A percentile compares a stretch with the other conserved stretches of the same genome.
Evolutionary conservation across 202 grass and related monocot species (phyloP).

Genomic region (Cymbopogon flexuosus): DNA sequence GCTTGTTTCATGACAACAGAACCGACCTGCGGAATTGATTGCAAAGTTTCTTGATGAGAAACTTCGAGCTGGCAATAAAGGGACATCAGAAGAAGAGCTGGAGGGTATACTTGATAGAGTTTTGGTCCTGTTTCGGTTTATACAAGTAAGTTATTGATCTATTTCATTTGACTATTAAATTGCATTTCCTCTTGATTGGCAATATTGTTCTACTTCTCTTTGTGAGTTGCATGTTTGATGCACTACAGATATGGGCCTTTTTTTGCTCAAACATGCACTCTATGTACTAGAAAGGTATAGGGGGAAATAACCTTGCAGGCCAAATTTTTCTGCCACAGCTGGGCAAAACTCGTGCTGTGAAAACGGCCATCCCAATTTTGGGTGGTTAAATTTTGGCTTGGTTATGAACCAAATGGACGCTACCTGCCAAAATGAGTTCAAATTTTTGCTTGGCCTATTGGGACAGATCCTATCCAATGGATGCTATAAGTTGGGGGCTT

Average conservation of each 20-base stretch:
- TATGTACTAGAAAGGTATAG: background rate
- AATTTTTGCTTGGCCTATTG: background rate
- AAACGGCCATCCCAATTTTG: background rate
- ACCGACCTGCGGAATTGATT: conserved; percentile 96
- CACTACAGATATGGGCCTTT: background rate
- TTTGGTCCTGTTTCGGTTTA: conserved; percentile 96
- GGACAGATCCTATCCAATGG: background rate
- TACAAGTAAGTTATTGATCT: conserved; percentile 69
- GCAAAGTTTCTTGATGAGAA: conserved; percentile 99
- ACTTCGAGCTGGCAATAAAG: conserved; percentile 98
- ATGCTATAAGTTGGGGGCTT: background rate
- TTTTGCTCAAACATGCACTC: background rate
- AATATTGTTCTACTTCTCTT: background rate
- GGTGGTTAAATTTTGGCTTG: background rate
- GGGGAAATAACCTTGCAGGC: background rate
- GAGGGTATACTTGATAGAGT: conserved; percentile 94
- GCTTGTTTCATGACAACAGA: conserved; percentile 57
- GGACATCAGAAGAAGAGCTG: conserved; percentile 99
- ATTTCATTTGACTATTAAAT: conserved; percentile 9
- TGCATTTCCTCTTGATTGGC: conserved; percentile 1
- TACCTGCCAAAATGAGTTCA: background rate
- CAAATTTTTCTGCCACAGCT: background rate
- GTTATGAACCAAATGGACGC: background rate
- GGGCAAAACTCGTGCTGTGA: background rate
- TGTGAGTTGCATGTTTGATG: background rate